Conservation (phyloP, 2,329 filamentous ascomycete genomes). For the Thielaviopsis euricoi region DNA sequence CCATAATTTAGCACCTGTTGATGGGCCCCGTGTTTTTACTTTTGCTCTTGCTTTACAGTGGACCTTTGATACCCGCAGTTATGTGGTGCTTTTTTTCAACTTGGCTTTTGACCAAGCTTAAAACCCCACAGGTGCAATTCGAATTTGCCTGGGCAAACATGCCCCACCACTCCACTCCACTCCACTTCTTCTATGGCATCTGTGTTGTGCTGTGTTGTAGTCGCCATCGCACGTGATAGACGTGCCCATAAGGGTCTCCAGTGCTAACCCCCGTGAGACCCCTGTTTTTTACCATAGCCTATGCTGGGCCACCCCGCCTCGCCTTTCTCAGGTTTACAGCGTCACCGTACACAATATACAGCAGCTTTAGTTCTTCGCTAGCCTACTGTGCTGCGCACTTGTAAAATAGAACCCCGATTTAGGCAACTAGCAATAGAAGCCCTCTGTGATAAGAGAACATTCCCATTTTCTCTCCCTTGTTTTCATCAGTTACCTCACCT, state of each 20-base stretch:
- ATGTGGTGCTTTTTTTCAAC: neutral
- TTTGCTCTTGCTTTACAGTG: too few relatives aligned
- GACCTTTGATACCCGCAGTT: neutral
- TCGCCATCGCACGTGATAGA: neutral
- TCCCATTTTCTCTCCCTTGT: slow-evolving; percentile 12
- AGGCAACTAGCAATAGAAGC: too few relatives aligned
- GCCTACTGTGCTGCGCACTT: too few relatives aligned
- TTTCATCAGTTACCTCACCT: neutral
- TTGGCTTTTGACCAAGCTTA: neutral
- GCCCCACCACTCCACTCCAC: neutral
- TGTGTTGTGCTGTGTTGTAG: too few relatives aligned
- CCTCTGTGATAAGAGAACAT: slow-evolving; percentile 10
- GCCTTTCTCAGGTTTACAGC: too few relatives aligned
- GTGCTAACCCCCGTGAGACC: neutral
- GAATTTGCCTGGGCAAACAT: neutral
- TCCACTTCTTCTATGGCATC: neutral
- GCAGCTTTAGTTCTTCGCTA: too few relatives aligned
- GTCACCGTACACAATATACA: too few relatives aligned
- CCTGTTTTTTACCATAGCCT: too few relatives aligned
- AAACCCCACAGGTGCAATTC: neutral
- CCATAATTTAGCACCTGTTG: too few relatives aligned
- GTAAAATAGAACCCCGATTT: too few relatives aligned
- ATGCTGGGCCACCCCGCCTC: too few relatives aligned
- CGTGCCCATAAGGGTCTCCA: neutral
- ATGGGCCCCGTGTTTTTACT: too few relatives aligned